Conservation (phyloP, 2,329 filamentous ascomycete species). For the Aaosphaeria pasadenensis region DNA sequence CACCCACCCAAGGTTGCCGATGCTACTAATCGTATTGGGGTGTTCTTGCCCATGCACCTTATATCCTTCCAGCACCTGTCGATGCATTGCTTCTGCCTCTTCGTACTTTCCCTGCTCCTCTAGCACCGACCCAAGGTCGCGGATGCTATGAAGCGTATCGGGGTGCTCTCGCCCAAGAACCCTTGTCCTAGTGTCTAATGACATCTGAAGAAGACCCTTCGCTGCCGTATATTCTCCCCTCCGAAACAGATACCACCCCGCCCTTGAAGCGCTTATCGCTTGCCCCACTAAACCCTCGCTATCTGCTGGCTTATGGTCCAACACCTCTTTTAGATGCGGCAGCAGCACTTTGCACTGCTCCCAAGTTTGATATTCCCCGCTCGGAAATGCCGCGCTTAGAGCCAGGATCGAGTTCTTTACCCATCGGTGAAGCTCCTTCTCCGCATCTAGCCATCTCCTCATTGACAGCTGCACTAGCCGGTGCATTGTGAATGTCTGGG, state of each 20-base stretch:
- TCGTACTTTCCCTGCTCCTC: neutral
- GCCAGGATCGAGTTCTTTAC: constrained; percentile 14
- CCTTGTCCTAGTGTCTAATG: neutral
- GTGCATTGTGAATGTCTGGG: constrained; percentile 15
- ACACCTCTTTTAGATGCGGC: constrained; percentile 4
- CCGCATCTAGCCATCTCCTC: constrained; percentile 13
- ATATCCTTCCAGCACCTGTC: constrained; percentile 8
- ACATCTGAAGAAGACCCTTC: constrained; percentile 1
- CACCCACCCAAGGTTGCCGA: constrained; percentile 8
- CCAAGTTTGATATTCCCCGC: constrained; percentile 2
- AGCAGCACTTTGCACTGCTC: constrained; percentile 3
- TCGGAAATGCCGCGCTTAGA: constrained; percentile 3
- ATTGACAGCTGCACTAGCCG: constrained; percentile 15
- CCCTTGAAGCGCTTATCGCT: constrained; percentile 2
- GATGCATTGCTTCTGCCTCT: constrained; percentile 3
- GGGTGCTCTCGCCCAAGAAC: constrained; percentile 1
- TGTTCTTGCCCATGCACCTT: constrained; percentile 9
- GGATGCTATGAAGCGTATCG: neutral
- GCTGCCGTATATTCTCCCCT: constrained; percentile 5
- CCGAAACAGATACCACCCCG: constrained; percentile 1
- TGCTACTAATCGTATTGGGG: constrained; percentile 7
- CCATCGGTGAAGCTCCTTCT: constrained; percentile 23
- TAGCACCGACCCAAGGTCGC: neutral
- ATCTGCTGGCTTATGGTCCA: neutral
- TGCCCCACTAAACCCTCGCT: neutral